Base-by-base conservation (phyloP, 192 early-diverging fungal species). In the Umbelopsis sp. region DNA sequence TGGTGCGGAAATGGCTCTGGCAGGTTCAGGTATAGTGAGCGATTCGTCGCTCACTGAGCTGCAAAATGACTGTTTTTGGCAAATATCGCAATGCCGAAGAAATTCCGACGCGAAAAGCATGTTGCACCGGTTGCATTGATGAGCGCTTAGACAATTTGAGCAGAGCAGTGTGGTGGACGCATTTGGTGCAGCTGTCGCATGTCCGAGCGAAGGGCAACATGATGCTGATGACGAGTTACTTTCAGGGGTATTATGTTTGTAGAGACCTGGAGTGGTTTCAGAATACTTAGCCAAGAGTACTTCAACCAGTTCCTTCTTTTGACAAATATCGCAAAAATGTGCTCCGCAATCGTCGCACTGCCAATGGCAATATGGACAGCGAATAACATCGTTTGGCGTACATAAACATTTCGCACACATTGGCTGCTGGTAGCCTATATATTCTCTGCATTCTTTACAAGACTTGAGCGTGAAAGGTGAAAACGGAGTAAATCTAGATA, bases 371-470 rank as follows among this genome's bases (percentile, higher is more conserved):
- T 35, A 61, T 1, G 55, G 55, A 25, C 55, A 61, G 9, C 55
- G 25, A 35, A 61, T 61, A 25, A 30, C 55, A 0, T 61, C 30
- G 4, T 25, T 16, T 16, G 27, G 55, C 18, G 55, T 27, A 18
- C 27, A 35, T 10, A 37, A 25, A 30, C 55, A 61, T 35, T 61
- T 25, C 3, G 55, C 55, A 61, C 55, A 61, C 25, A 61, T 27
- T 15, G 55, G 55, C 30, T 61, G 55, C 33, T 61, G 33, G 7
- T 61, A 61, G 30, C 55, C 55, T 6, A 61, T 61, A 30, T 61
- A 61, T 18, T 61, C 55, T 61, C 30, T 61, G 25, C 55, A 61
- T 61, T 61, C 55, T 61, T 61, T 61, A 35, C 55, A 61, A 27
- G 55, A 3, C 16, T 61, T 35, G 21, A 27, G 55, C 11, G 55